Base-by-base conservation (phyloP, 352 stramenopile genomes). In the Phytophthora tubulina region DNA sequence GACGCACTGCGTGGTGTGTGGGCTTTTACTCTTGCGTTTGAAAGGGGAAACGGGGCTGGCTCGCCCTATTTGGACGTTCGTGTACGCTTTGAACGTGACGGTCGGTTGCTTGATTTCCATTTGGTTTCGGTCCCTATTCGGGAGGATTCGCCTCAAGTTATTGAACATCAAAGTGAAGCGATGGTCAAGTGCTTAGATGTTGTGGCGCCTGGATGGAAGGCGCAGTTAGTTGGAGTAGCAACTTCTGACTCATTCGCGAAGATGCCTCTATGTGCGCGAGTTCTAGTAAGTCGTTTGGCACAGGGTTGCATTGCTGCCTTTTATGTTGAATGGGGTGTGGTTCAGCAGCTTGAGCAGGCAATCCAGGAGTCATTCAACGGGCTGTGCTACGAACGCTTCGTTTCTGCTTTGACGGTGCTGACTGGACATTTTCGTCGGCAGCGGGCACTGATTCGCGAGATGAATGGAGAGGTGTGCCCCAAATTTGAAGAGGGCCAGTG, bases 101-200 rank as follows among this genome's bases (percentile, higher is more conserved):
- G 66, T 5, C 36, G 45, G n/a, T 30, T 78, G 49, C 55, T 75
- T 48, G 50, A 65, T 66, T 72, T 72, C n/a, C 71, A 78, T 61
- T 66, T 78, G 45, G 31, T 78, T 33, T 72, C 71, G 3, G 52
- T 78, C 7, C 66, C 71, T 31, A 56, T 72, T 66, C 71, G 66
- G 1, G 71, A 75, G 44, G 66, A 71, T 35, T 70, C 55, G 15
- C 44, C 52, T 6, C 71, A 70, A 53, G 48, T 68, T 36, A 64
- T 63, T 30, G 42, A 61, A 3, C 65, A 75, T 42, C 67, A 75
- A 50, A 46, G 35, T 11, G 60, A 72, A 10, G 53, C 42, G 6
- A 52, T 78, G 11, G 27, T 61, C 13, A 78, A 78, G 39, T 78
- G 71, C 17, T 63, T 78, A 49, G 62, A 67, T 14, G 52, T 79